Evolutionary conservation across 164 flowering plant genomes (phyloP).

Genomic region (Euptelea pleiosperma): DNA sequence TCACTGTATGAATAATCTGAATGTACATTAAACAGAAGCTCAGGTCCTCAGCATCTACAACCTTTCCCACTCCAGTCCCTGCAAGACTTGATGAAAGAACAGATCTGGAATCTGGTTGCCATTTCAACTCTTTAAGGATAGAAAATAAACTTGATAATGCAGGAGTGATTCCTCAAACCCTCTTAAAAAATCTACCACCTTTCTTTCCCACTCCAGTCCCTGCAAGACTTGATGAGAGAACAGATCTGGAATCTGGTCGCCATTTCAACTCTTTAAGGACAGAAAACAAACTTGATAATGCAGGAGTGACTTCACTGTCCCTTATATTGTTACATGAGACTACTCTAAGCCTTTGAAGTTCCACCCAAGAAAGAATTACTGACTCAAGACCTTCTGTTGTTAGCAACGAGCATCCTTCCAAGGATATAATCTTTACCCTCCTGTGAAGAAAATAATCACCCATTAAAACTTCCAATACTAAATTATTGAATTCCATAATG

Average conservation of each 20-base stretch:
- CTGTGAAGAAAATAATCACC: slow-evolving; percentile 33
- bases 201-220: slow-evolving; percentile 65
- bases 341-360: slow-evolving; percentile 73
- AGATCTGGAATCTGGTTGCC: too few species aligned
- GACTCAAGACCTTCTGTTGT: slow-evolving; percentile 78
- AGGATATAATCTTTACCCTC: slow-evolving; percentile 63
- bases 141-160: too few species aligned
- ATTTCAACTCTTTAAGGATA: too few species aligned
- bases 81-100: too few species aligned
- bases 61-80: too few species aligned
- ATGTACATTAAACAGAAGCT: slow-evolving; percentile 3
- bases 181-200: slow-evolving; percentile 72
- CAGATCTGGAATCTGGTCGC: slow-evolving; percentile 79
- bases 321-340: slow-evolving; percentile 80
- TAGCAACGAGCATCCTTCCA: slow-evolving; percentile 85
- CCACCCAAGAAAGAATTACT: slow-evolving; percentile 69
- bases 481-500: not conserved
- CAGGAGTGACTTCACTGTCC: slow-evolving; percentile 69
- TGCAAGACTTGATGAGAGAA: slow-evolving; percentile 54
- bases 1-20: slow-evolving; percentile 1
- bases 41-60: slow-evolving; percentile 6
- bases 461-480: not conserved
- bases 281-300: slow-evolving; percentile 63
- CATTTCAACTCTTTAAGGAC: slow-evolving; percentile 77
- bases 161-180: slow-evolving; percentile 37